Base-by-base conservation (phyloP, 1,284 basidiomycete species). In the Cystobasidium sp. region DNA sequence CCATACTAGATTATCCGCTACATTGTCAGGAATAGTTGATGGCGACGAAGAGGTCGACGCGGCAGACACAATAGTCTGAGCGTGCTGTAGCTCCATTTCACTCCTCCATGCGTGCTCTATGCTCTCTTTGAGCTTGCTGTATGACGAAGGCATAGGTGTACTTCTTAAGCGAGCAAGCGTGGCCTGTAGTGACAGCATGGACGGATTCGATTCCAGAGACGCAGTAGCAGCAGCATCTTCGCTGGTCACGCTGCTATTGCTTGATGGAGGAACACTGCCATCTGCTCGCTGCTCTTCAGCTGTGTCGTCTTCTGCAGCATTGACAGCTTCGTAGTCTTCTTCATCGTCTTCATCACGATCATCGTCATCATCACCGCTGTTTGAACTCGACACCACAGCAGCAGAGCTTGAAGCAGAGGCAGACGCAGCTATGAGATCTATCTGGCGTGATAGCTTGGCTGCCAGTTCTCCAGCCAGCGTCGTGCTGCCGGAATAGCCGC, bases 351-450 rank as follows among this genome's bases (percentile, higher is more conserved):
- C 61, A 20, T 49, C 44, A 10, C 47, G 22, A 24, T 47, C 44
- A 16, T 51, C 61, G 22, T 49, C 41, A 14, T 49, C 37, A 51
- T 39, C 61, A 51, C 47, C 18, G 43, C 47, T 63, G 61, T 43
- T 31, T 24, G 39, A 7, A 37, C 53, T 31, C 53, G 53, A 56
- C 1, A 22, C 24, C 7, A 37, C 7, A 10, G 53, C 24, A 6
- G 56, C 41, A 3, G 61, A 47, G 43, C 20, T 31, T 20, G 31
- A 22, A 37, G 64, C 52, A 14, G 18, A 37, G 8, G 52, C 31
- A n/a, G 64, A 67, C 22, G 64, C 64, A 52, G 64, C 64, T 51
- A 67, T 44, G 22, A 67, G 69, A 44, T 71, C 69, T 49, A 71
- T 55, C 59, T 71, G 59, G 10, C 59, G 69, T 49, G 69, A 71